Conservation (phyloP, 2,329 filamentous ascomycete genomes). For the Penicillium palitans region DNA sequence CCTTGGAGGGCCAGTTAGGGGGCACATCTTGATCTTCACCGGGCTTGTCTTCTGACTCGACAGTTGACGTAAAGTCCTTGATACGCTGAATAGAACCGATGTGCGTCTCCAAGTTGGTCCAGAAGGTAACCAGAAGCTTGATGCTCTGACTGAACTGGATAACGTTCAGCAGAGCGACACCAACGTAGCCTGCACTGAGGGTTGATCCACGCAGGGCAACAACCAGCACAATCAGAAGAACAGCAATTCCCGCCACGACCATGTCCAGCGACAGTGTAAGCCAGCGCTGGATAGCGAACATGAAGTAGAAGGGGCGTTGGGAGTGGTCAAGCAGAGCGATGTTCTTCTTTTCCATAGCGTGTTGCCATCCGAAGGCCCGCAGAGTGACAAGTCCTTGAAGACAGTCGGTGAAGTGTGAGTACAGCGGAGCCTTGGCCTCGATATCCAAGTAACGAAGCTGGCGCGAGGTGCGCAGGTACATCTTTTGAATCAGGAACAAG, state of each 20-base stretch:
- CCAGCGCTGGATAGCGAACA: conserved; percentile 61
- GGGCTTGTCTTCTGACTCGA: conserved; percentile 46
- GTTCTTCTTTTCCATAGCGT: conserved; percentile 47
- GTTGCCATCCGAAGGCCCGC: conserved; percentile 58
- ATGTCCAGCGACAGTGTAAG: conserved; percentile 54
- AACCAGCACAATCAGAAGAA: conserved; percentile 52
- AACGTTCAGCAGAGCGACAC: conserved; percentile 56
- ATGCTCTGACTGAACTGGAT: conserved; percentile 56
- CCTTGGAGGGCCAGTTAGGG: conserved; percentile 46
- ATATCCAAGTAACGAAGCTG: conserved; percentile 63
- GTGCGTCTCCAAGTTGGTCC: conserved; percentile 60
- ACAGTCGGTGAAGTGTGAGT: conserved; percentile 59
- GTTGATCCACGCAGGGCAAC: conserved; percentile 45
- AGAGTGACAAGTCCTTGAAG: conserved; percentile 58
- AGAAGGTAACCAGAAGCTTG: conserved; percentile 53
- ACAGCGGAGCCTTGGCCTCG: conserved; percentile 61
- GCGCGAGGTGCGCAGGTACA: conserved; percentile 61
- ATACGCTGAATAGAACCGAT: conserved; percentile 59
- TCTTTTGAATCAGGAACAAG: conserved; percentile 55
- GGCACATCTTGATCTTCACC: conserved; percentile 44
- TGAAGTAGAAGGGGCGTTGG: conserved; percentile 59
- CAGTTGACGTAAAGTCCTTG: conserved; percentile 52
- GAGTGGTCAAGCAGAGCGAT: conserved; percentile 53
- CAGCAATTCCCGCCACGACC: conserved; percentile 51
- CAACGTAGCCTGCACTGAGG: conserved; percentile 52